Base-by-base conservation (phyloP, 768 basidiomycete genomes). In the Hypholoma sublateritium region DNA sequence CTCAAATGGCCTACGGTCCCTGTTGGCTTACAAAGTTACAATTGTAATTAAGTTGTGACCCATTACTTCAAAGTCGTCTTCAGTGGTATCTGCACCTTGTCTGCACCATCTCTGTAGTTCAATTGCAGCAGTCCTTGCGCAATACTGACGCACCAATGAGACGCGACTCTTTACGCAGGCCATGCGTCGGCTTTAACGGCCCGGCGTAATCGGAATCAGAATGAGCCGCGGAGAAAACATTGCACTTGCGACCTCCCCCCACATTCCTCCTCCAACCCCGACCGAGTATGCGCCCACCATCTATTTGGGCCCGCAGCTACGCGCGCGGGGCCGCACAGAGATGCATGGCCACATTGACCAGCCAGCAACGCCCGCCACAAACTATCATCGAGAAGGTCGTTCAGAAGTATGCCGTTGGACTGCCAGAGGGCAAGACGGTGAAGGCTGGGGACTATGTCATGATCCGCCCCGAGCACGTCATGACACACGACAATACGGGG, bases 371-470 rank as follows among this genome's bases (percentile, higher is more conserved):
- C 39, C 59, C 77, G 12, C 87, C 91, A 5, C 97, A 98, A 72
- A 97, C 95, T 0, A 76, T 92, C 65, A 91, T 98, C 67, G 96
- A 99, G 74, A 98, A 99, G 77, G 89, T 99, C 60, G 95, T 99
- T 0, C 95, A 98, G 72, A 91, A 88, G 69, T 96, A 98, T 77
- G 88, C 97, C 0, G 92, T 98, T n/a, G 94, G 88, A 49, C 78
- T 95, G 1, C 86, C 93, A 2, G 73, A 80, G 51, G 89, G 88
- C 43, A 92, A 89, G 69, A 76, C 79, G 14, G 91, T 98, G 62
- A 87, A 85, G 64, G 92, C 95, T 36, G 97, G 96, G 13, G 97
- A 99, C 86, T 98, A 98, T 86, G 95, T 98, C 37, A 99, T 98
- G 95, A 97, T 99, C 74, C 85, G 86, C 41, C 97, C 97, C 21